These are phyloP conservation scores for Theileria luwenshuni DNA, from an alignment of 169 alveolate species.

Conservation along the genomic window DNA sequence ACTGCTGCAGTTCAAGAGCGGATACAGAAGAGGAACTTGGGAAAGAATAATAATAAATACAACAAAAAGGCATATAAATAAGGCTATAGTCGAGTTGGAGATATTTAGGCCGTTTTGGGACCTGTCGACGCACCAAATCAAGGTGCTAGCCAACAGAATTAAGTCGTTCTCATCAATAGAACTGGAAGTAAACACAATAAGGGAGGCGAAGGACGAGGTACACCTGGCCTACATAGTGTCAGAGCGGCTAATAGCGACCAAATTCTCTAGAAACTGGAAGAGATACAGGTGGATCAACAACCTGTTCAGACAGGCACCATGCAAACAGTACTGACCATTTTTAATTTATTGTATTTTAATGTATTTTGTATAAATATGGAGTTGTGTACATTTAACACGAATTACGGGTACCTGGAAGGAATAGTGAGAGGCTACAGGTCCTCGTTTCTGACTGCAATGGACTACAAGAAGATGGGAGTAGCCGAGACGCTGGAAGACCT, in stretches of 20 bases:
- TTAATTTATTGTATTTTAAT: slow-evolving; percentile 16
- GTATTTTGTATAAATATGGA: slow-evolving; percentile 78
- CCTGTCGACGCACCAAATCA: slow-evolving; percentile 46
- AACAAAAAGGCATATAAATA: slow-evolving; percentile 39
- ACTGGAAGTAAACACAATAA: slow-evolving; percentile 34
- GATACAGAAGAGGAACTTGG: slow-evolving; percentile 62
- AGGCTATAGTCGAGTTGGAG: slow-evolving; percentile 45
- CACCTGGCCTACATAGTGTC: slow-evolving; percentile 51
- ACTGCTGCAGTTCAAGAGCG: slow-evolving; percentile 51
- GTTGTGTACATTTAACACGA: slow-evolving; percentile 90
- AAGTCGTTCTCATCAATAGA: slow-evolving; percentile 49
- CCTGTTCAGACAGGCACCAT: slow-evolving; percentile 70
- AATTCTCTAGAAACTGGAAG: slow-evolving; percentile 35
- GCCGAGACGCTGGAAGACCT: slow-evolving; percentile 90
- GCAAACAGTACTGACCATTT: slow-evolving; percentile 17
- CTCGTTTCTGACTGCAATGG: slow-evolving; percentile 93
- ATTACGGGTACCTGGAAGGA: slow-evolving; percentile 97
- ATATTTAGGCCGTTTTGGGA: slow-evolving; percentile 67
- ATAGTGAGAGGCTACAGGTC: slow-evolving; percentile 93
- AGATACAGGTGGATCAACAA: slow-evolving; percentile 53
- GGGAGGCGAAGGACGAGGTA: slow-evolving; percentile 48
- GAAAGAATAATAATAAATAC: slow-evolving; percentile 37
- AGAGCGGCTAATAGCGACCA: slow-evolving; percentile 24
- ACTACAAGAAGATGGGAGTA: slow-evolving; percentile 85
- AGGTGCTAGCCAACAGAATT: slow-evolving; percentile 26